Conservation (phyloP, 2,329 filamentous ascomycete genomes). For the Aaosphaeria pasadenensis region DNA sequence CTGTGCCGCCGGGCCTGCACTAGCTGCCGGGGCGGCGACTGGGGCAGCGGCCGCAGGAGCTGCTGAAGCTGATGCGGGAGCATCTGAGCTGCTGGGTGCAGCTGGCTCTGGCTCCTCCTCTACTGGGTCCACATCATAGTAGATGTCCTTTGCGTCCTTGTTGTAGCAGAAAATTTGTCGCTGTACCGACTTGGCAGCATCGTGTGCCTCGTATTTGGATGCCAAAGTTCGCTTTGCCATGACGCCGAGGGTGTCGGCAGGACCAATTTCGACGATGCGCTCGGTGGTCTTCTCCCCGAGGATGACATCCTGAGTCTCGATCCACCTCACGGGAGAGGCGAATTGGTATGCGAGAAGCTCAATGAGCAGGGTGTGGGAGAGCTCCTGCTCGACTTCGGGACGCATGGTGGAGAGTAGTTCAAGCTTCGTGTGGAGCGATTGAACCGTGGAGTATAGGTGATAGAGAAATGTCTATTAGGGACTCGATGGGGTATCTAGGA, state of each 20-base stretch:
- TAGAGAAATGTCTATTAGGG: background rate
- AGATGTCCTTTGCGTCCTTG: slow-evolving; percentile 98
- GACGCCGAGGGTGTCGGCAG: slow-evolving; percentile 91
- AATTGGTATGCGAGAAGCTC: slow-evolving; percentile 99
- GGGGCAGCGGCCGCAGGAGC: slow-evolving; percentile 49
- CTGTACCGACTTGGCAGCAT: slow-evolving; percentile 93
- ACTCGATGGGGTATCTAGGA: slow-evolving; percentile 5
- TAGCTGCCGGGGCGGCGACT: slow-evolving; percentile 54
- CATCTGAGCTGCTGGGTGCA: slow-evolving; percentile 43
- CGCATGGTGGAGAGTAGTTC: slow-evolving; percentile 63
- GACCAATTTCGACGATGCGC: slow-evolving; percentile 95
- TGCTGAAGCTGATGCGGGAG: slow-evolving; percentile 43
- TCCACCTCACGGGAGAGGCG: slow-evolving; percentile 98
- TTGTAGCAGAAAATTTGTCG: slow-evolving; percentile 99
- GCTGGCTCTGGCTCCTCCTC: slow-evolving; percentile 68
- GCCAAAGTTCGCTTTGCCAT: slow-evolving; percentile 97
- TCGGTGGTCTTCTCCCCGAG: slow-evolving; percentile 94
- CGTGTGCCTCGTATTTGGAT: slow-evolving; percentile 97
- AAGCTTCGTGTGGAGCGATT: slow-evolving; percentile 3
- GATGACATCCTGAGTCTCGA: slow-evolving; percentile 99
- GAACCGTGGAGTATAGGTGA: background rate
- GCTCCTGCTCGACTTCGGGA: slow-evolving; percentile 98
- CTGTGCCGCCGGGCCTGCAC: slow-evolving; percentile 80
- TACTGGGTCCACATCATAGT: slow-evolving; percentile 95
- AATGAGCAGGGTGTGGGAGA: slow-evolving; percentile 95